Percentiles rank a stretch among this genome's conserved stretches.
phyloP scores from a whole-genome alignment of 139 green algal species.

The Chlamydomonas asymmetrica region DNA sequence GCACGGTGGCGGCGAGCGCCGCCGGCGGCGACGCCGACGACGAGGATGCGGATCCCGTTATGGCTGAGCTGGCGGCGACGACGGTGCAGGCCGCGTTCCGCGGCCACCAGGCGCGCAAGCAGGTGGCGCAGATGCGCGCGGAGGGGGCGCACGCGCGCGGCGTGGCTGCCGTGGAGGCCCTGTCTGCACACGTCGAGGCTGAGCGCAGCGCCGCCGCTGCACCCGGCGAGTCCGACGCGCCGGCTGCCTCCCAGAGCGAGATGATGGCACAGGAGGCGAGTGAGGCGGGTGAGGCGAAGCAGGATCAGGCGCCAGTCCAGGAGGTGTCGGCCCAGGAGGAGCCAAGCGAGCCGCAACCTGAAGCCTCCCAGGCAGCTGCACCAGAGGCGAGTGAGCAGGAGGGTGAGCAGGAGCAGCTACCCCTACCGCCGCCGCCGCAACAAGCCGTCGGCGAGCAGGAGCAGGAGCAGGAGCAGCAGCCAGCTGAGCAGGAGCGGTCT shows the following conservation, averaged over 20 bases:
- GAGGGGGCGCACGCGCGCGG: neutral
- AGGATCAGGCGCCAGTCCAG: neutral
- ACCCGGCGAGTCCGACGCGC: neutral
- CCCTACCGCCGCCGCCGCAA: too few species aligned
- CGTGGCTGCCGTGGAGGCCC: neutral
- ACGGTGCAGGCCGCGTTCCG: slow-evolving; percentile 69
- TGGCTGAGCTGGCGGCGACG: slow-evolving; percentile 47
- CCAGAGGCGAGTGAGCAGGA: too few species aligned
- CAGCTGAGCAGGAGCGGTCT: too few species aligned
- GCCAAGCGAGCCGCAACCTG: too few species aligned
- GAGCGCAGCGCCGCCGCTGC: neutral
- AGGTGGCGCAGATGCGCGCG: slow-evolving; percentile 37
- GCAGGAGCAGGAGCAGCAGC: too few species aligned
- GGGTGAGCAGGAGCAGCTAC: too few species aligned
- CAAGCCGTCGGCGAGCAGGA: too few species aligned
- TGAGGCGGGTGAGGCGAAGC: neutral
- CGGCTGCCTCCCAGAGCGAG: neutral
- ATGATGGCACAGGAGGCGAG: too few species aligned
- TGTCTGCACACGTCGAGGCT: neutral
- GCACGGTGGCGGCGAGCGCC: too few species aligned
- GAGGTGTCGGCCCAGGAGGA: too few species aligned
- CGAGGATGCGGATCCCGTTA: neutral
- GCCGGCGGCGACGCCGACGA: neutral
- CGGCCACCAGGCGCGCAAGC: slow-evolving; percentile 60
- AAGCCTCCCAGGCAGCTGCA: too few species aligned